Conservation (phyloP, 192 early-diverging fungal species). For the Coemansia sp. region DNA sequence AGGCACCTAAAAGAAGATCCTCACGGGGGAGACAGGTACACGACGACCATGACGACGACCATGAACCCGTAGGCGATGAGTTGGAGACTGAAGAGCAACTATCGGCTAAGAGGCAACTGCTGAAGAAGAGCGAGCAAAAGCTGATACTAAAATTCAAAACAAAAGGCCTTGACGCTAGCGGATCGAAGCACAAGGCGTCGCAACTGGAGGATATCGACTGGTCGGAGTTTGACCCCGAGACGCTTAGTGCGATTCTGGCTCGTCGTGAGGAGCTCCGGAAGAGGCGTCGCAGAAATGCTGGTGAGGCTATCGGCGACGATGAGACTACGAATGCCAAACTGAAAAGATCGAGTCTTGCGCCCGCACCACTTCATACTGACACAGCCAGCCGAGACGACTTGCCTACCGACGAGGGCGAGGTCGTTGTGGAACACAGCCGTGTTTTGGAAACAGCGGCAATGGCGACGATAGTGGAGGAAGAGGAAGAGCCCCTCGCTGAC, state of each 20-base stretch:
- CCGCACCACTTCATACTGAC: conserved; percentile 34
- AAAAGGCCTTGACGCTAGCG: not conserved
- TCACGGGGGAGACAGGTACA: not conserved
- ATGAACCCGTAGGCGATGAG: conserved; percentile 17
- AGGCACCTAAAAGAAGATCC: not conserved
- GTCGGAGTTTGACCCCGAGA: conserved; percentile 53
- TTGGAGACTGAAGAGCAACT: not conserved
- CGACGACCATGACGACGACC: conserved; percentile 20
- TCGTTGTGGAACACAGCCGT: not conserved
- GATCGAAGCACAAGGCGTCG: not conserved
- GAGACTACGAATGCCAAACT: conserved; percentile 29
- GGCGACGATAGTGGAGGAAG: conserved; percentile 62
- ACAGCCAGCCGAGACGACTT: not conserved
- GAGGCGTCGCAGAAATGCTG: conserved; percentile 9
- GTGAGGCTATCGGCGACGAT: not conserved
- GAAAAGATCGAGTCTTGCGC: conserved; percentile 53
- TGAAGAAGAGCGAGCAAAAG: not conserved
- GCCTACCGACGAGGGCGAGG: not conserved
- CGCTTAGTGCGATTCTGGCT: conserved; percentile 43
- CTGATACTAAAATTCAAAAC: conserved; percentile 45
- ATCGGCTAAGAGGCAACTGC: not conserved
- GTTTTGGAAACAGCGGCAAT: conserved; percentile 30
- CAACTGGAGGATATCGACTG: conserved; percentile 51
- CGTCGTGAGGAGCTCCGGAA: conserved; percentile 44
- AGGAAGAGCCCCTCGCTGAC: conserved; percentile 41